Percentiles rank a stretch among this genome's conserved stretches.
Evolutionary conservation across 1,139 yeast genomes (phyloP).

Genomic region (Hansenula sp.): DNA sequence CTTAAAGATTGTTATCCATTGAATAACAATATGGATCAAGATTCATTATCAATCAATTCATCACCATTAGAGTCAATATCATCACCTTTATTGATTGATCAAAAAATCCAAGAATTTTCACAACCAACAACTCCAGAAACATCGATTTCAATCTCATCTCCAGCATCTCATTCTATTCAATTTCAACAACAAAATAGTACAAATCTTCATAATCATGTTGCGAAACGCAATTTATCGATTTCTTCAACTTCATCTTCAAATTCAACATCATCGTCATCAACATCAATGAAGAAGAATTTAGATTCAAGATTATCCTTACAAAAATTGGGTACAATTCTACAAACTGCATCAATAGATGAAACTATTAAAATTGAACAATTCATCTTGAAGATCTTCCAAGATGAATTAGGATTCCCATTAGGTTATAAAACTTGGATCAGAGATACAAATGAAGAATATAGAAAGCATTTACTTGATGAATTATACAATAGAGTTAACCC

Average conservation of each 20-base stretch:
- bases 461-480: slow-evolving; percentile 46
- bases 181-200: neutral
- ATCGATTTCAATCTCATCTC: neutral
- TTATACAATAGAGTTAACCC: slow-evolving; percentile 43
- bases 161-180: too few relatives aligned
- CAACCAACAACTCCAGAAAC: neutral
- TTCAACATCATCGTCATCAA: neutral
- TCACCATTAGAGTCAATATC: slow-evolving; percentile 1
- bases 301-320: slow-evolving; percentile 58
- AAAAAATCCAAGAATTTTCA: neutral
- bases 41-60: neutral
- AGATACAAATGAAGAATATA: slow-evolving; percentile 55
- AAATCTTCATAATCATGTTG: neutral
- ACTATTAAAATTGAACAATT: slow-evolving; percentile 58
- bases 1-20: neutral
- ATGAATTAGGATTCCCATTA: slow-evolving; percentile 59
- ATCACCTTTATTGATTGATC: neutral
- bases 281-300: slow-evolving; percentile 17
- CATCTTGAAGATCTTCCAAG: slow-evolving; percentile 52
- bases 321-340: slow-evolving; percentile 50
- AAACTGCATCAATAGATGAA: slow-evolving; percentile 49
- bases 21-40: neutral
- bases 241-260: neutral
- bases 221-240: neutral
- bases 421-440: slow-evolving; percentile 83